Base-by-base conservation (phyloP, 768 basidiomycete species). In the Daedaleopsis nitida region DNA sequence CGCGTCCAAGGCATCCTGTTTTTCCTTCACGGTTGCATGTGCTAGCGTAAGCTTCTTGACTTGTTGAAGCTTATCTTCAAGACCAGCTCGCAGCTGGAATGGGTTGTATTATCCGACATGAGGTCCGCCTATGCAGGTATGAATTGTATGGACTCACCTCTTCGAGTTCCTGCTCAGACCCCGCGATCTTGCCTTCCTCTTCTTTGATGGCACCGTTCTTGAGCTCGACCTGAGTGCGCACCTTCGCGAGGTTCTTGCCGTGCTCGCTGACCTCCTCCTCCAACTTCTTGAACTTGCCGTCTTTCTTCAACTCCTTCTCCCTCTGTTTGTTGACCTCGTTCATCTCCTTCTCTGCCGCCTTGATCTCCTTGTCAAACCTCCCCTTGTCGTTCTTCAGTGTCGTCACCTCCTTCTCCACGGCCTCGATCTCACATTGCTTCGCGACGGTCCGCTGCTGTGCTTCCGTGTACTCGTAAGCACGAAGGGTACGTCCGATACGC, bases 291-390 rank as follows among this genome's bases (percentile, higher is more conserved):
- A 96, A 79, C 75, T 91, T 97, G 1, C 97, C 97, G 1, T 94
- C 96, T 70, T 97, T 98, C 69, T 85, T 86, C 72, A 95, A 81
- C 75, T 99, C 97, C 66, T 85, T 85, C 54, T 98, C 92, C 32
- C 94, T 78, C 71, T 86, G 84, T 76, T 85, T 85, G 60, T 84
- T 81, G 23, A 98, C 91, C 19, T 82, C 80, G 43, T 75, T 77
- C 47, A 82, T 73, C 63, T 89, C 87, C 65, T 81, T 84, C 75
- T 95, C 91, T 10, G 89, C 88, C 0, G 79, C 82, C 54, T 81
- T 79, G 24, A 77, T 75, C 57, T 91, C 91, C 52, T 79, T 79
- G 43, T 72, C 65, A 44, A 82, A 78, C 44, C 81, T 80, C 64
- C 83, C 79, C 66, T 77, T 83, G 38, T 78, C 75, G 59, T 80